Evolutionary conservation across 768 basidiomycete species (phyloP), one percentile per base, ranked within the genome.

Genomic region (Mycena rebaudengoi): DNA sequence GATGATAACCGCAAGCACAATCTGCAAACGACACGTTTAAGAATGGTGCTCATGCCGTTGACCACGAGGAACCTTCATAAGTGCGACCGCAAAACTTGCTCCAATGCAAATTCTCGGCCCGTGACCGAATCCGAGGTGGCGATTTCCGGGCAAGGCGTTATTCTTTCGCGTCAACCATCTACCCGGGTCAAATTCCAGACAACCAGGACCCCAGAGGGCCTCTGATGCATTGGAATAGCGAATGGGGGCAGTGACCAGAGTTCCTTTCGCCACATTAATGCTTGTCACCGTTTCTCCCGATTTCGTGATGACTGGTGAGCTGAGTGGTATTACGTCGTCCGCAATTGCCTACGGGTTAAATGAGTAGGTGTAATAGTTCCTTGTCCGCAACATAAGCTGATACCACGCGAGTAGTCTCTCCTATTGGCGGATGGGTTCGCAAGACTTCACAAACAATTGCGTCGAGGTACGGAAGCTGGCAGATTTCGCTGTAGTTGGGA

Each of bases 201-300:
- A 78, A 33, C 82, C 80, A 0, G 70, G 49, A 5, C 83, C 83
- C 76, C 80, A 83, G 56, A 83, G 57, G n/a, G 57, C 65, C n/a
- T 68, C 60, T 33, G 75, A 73, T 6, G 74, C 66, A 64, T 83
- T 81, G 39, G 82, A 71, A 28, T 62, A 45, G 7, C 65, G 58
- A 48, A 82, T 72, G 2, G 80, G 77, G 7, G 78, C 69, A 1
- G 68, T 67, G 26, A 83, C 56, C 5, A 64, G 45, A 3, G 78
- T 74, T 29, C 79, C 79, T 45, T 73, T 72, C 1, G 78, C 64
- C 35, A 82, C 71, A 18, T 51, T 59, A 41, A 80, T 63, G 21
- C 62, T 67, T 25, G 71, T 61, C 0, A 75, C 64, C 10, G 66
- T 44, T 29, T 75, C 52, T 10, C 77, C 73, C 10, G 70, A 62